Percentiles rank a stretch among this genome's conserved stretches.
Evolutionary conservation across 306 rosid genomes (phyloP).

Genomic region (Vigna radiata): DNA sequence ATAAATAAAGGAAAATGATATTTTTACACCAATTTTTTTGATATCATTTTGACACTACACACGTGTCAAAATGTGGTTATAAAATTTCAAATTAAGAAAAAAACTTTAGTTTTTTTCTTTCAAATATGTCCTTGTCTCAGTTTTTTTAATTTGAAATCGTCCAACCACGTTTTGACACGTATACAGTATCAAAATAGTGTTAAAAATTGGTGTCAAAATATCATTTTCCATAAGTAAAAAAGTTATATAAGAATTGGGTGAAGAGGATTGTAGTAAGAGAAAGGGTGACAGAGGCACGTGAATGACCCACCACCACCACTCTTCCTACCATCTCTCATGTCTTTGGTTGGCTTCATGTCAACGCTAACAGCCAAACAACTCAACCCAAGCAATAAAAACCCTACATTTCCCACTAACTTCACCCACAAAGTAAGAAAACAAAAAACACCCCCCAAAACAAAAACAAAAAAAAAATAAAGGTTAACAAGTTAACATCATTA

Average conservation of each 20-base stretch:
- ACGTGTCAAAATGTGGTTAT: no score
- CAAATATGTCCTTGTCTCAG: no score
- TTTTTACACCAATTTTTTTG: no score
- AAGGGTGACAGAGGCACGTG: conserved; percentile 88
- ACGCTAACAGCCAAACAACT: conserved; percentile 85
- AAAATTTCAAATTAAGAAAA: no score
- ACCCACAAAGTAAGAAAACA: background rate
- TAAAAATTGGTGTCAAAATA: no score
- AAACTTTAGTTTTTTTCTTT: no score
- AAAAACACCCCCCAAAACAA: background rate
- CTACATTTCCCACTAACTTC: conserved; percentile 4
- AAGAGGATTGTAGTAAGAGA: conserved; percentile 7
- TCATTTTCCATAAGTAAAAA: no score
- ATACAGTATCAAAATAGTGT: no score
- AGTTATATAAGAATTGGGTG: conserved; percentile 1
- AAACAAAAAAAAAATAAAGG: background rate
- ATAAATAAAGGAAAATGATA: no score
- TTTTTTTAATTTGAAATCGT: no score
- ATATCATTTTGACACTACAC: no score
- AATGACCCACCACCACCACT: conserved; percentile 63
- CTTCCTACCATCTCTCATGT: conserved; percentile 52
- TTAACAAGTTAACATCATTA: conserved; percentile 64
- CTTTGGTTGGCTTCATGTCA: conserved; percentile 82
- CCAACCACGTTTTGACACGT: no score
- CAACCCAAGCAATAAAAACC: conserved; percentile 55